phyloP scores from a whole-genome alignment of 2,329 filamentous ascomycete genomes.

The Exophiala lecanii-corni region DNA sequence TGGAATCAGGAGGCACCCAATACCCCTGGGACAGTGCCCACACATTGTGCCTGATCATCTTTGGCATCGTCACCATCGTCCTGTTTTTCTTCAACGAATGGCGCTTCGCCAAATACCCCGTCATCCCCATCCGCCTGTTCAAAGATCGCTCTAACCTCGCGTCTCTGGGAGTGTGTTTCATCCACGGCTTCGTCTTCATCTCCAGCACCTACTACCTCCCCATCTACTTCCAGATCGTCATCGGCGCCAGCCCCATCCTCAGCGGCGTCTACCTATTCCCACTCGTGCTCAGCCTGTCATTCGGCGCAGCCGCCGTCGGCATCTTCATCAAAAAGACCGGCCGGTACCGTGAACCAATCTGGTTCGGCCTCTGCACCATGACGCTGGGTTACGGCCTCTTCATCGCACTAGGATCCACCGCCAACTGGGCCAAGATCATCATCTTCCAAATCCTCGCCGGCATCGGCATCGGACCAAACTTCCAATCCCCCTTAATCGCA shows the following conservation, averaged over 20 bases:
- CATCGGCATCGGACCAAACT: constrained; percentile 59
- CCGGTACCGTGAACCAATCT: constrained; percentile 59
- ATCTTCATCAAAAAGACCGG: constrained; percentile 72
- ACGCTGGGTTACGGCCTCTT: constrained; percentile 63
- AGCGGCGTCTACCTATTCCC: constrained; percentile 73
- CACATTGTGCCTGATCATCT: constrained; percentile 47
- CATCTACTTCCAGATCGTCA: constrained; percentile 76
- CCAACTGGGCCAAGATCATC: constrained; percentile 46
- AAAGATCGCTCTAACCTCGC: constrained; percentile 42
- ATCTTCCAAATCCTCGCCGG: constrained; percentile 57
- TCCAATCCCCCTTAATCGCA: constrained; percentile 59
- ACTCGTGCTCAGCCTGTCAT: constrained; percentile 62
- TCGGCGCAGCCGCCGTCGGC: constrained; percentile 57
- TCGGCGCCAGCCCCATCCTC: constrained; percentile 63
- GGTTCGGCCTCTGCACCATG: constrained; percentile 54
- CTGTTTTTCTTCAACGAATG: constrained; percentile 57
- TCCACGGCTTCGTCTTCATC: constrained; percentile 74
- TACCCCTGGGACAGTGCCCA: constrained; percentile 49
- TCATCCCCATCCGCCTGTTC: constrained; percentile 55
- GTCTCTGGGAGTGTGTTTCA: constrained; percentile 62
- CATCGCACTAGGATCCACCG: constrained; percentile 53
- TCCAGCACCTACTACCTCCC: constrained; percentile 74
- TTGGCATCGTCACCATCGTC: constrained; percentile 40
- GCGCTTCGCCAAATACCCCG: constrained; percentile 56
- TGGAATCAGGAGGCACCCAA: constrained; percentile 63